phyloP scores from a whole-genome alignment of 176 grass and related monocot species.

The Oryza brachyantha region DNA sequence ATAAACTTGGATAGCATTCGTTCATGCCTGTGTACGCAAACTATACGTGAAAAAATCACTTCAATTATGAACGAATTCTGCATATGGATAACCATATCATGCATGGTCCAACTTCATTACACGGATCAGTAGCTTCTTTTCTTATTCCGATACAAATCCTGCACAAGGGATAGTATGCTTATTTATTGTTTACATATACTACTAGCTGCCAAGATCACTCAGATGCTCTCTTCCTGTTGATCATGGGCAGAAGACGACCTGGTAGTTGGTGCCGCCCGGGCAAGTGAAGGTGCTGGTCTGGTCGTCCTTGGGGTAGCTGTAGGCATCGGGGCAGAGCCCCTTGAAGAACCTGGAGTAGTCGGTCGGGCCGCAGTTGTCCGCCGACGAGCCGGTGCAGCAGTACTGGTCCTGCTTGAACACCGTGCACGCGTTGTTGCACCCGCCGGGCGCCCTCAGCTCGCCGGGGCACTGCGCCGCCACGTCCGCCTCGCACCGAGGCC shows the following conservation, averaged over 20 bases:
- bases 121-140: no score
- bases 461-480: conserved; percentile 34
- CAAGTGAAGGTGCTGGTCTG: conserved; percentile 34
- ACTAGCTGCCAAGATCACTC: no score
- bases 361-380: conserved; percentile 20
- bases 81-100: no score
- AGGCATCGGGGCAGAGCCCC: conserved; percentile 36
- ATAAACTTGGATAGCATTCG: no score
- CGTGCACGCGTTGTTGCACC: conserved; percentile 47
- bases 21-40: no score
- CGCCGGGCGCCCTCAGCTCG: conserved; percentile 18
- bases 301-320: conserved; percentile 49
- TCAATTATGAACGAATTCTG: no score
- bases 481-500: conserved; percentile 9
- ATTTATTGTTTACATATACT: no score
- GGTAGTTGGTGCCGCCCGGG: conserved; percentile 39
- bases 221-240: no score
- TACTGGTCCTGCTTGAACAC: conserved; percentile 36
- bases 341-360: conserved; percentile 49
- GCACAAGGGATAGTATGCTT: no score
- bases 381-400: conserved; percentile 32
- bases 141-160: no score
- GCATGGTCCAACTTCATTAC: no score
- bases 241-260: conserved; percentile 59
- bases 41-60: no score